Base-by-base conservation (phyloP, 2,329 filamentous ascomycete species). In the Coniochaeta prunicola region DNA sequence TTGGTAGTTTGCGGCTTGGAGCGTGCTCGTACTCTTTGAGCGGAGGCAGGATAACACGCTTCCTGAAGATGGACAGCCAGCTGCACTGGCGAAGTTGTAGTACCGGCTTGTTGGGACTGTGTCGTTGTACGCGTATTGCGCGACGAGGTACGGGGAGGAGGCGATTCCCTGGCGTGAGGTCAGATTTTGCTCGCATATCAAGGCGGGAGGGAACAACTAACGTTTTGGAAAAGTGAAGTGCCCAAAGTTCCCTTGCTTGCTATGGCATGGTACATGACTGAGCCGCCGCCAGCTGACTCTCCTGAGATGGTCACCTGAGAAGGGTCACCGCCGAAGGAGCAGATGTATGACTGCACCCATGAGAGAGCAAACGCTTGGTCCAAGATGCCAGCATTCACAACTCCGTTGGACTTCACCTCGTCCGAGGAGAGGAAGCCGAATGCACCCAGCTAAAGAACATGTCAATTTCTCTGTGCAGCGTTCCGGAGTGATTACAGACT, bases 381-480 rank as follows among this genome's bases (percentile, higher is more conserved):
- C 62, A 67, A 45, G 13, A 65, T 58, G n/a, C 65, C 65, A 31
- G 64, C 64, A 36, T 66, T 66, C 56, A 64, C 63, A 6, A 58
- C 63, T 24, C 64, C 64, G 28, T 58, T 61, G 2, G 59, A 31
- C 53, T 61, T 62, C 26, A 88, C 75, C 50, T 80, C 74, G 30
- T 82, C 76, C 38, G 83, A 79, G 0, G 83, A 78, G 1, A 89
- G 74, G 64, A 88, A 89, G 0, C 86, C 87, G 62, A 82, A 82
- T 7, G 65, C 65, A n/a, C 65, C 65, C 10, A 66, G 61, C 62
- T 38, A n/a, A 9, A 38, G 36, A 38, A 17, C 19, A n/a, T n/a
- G 36, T 38, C 15, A 38, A 17, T n/a, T 4, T 13, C 7, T 38
- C 17, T 38, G 36, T 17, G 7, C 36, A 9, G 36, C 5, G 3